Conservation (phyloP, 352 stramenopile species). For the Albugo laibachii region DNA sequence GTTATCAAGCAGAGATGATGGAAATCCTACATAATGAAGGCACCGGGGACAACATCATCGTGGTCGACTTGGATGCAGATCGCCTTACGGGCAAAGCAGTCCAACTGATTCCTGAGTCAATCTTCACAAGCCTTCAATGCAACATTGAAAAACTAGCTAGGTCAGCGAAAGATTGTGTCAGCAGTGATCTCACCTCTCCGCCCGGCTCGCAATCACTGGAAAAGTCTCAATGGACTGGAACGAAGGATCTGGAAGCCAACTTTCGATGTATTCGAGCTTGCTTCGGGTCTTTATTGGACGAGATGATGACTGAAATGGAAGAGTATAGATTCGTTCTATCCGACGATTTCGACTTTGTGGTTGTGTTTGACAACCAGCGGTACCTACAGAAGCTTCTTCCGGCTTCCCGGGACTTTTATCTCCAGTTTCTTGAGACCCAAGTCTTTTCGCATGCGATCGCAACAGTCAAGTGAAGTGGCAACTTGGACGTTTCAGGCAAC, state of each 20-base stretch:
- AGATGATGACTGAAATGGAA: constrained; percentile 34
- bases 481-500: too few relatives aligned
- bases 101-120: constrained; percentile 11
- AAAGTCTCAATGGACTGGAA: not conserved
- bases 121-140: constrained; percentile 20
- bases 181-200: not conserved
- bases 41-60: constrained; percentile 18
- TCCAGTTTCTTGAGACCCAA: constrained; percentile 67
- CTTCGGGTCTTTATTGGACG: constrained; percentile 26
- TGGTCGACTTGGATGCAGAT: not conserved
- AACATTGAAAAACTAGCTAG: constrained; percentile 43
- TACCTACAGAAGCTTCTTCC: constrained; percentile 34
- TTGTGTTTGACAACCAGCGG: constrained; percentile 62
- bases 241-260: not conserved
- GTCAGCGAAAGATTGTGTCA: constrained; percentile 28
- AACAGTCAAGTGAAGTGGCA: constrained; percentile 16
- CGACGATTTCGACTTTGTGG: constrained; percentile 73
- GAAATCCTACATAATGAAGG: constrained; percentile 50
- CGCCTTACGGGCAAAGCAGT: not conserved
- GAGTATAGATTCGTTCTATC: constrained; percentile 72
- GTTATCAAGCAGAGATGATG: constrained; percentile 34
- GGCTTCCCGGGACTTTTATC: constrained; percentile 46
- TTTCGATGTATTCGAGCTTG: constrained; percentile 38
- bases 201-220: not conserved
- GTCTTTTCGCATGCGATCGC: constrained; percentile 73